Base-by-base conservation (phyloP, 352 stramenopile species). In the Globisporangium apiculatum region DNA sequence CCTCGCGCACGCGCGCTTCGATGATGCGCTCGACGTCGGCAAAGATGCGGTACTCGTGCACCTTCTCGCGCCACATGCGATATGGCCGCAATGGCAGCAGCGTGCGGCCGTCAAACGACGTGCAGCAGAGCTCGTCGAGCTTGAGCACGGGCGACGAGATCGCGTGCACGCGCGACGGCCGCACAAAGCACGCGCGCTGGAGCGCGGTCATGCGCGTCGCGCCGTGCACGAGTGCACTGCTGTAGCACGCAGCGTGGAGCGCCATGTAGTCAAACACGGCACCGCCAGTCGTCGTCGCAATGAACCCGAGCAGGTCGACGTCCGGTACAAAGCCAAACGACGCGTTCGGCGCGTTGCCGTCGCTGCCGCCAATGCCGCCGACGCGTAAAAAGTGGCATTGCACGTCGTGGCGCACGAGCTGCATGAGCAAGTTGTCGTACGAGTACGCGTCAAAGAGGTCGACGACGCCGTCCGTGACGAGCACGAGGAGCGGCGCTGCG, bases 361-460 rank as follows among this genome's bases (percentile, higher is more conserved):
- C 64, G 15, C 67, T 65, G 12, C 77, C 76, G 10, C 86, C 83
- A 31, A 94, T 71, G 12, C 77, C 76, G 10, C 86, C 83, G 35
- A 94, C 72, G 2, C 77, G 75, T 47, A 96, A 69, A 52, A 94
- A 93, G 55, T 94, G 76, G 48, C 84, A 94, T 47, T 91, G 76
- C 48, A 94, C 83, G 63, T 96, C 83, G 58, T 96, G 86, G 6
- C 86, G 83, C 48, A 86, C 78, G n/a, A 96, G 77, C 47, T 96
- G 84, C 86, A 94, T 94, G 37, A 94, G 64, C 47, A 96, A 58
- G 38, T 83, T 89, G 65, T 96, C 86, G 47, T 96, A 96, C 4
- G 77, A 79, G 58, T 85, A 92, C 6, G 75, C 73, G 43, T 94
- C 68, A 17, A 73, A 73, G 10, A 92, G 55, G 68, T 94, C 84